Evolutionary conservation across 2,329 filamentous ascomycete genomes (phyloP), one percentile per base, ranked within the genome.

Genomic region (Trichoderma harzianum): DNA sequence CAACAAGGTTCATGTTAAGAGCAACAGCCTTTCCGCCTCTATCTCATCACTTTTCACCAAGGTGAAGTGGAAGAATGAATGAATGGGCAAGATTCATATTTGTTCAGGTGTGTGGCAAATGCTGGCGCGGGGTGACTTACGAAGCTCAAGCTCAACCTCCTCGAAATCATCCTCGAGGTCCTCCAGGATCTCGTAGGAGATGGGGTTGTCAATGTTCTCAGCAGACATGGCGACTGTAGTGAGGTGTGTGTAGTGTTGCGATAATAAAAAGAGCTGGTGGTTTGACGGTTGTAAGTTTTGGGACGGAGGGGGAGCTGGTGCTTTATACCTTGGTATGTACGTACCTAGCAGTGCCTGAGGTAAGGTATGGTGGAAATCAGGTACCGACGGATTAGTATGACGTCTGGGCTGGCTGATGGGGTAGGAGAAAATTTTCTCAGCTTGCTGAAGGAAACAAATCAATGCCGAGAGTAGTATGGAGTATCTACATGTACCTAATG

Each of bases 131-230:
- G 14, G 60, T 18, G 69, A 88, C 91, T 80, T 86, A 97, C 94
- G 87, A 78, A 96, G 91, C 80, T 97, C 91, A 43, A 91, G 86
- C 83, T 98, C 94, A 43, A 90, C 90, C 77, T 95, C 89, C 73
- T 95, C 91, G 78, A 97, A 97, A 74, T 97, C 92, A 76, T 90
- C 87, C 85, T 97, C 93, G 74, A 98, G 86, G 71, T 91, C 88
- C 72, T 90, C 88, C 75, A 98, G 90, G 80, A 95, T 89, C 82
- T 94, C 92, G 82, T 93, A 95, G 72, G 87, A 88, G 73, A 91
- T 83, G 72, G 82, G 76, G 72, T 83, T 83, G 30, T 82, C 79
- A 72, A 80, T 74, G 72, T 79, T 75, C 62, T 80, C 79, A 74
- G 77, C 76, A 77, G 79, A 80, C 81, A 82, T 82, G 72, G 61